phyloP scores from a whole-genome alignment of 2,329 filamentous ascomycete species.

The Colletotrichum lupini region DNA sequence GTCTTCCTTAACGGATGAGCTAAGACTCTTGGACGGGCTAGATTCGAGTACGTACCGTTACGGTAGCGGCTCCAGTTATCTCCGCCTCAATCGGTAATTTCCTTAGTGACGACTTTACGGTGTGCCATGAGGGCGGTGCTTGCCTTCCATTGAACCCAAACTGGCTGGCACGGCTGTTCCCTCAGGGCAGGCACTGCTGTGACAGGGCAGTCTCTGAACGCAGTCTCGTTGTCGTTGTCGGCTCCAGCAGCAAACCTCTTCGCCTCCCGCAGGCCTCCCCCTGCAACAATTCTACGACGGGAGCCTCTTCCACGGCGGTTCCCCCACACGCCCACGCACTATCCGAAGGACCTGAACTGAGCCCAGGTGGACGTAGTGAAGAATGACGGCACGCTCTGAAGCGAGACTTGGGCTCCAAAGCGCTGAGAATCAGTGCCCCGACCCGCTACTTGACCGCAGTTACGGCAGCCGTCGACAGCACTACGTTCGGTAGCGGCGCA shows the following conservation, averaged over 20 bases:
- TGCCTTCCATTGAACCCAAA: slow-evolving; percentile 6
- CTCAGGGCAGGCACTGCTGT: no score
- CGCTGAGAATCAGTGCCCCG: slow-evolving; percentile 29
- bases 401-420: not conserved
- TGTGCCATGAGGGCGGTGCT: slow-evolving; percentile 22
- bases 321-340: not conserved
- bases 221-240: not conserved
- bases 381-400: not conserved
- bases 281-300: not conserved
- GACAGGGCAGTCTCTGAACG: not conserved
- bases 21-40: not conserved
- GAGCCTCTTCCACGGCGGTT: not conserved
- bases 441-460: slow-evolving; percentile 35
- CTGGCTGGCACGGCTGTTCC: no score
- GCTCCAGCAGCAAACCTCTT: not conserved
- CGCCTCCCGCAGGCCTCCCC: slow-evolving; percentile 11
- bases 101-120: slow-evolving; percentile 10
- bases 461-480: not conserved
- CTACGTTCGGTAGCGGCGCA: not conserved
- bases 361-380: no score
- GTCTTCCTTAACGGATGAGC: slow-evolving; percentile 1
- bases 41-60: slow-evolving; percentile 5
- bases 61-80: slow-evolving; percentile 14
- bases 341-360: not conserved
- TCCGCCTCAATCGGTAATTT: slow-evolving; percentile 31